A percentile compares a stretch with the other conserved stretches of the same genome.
phyloP scores from a whole-genome alignment of 345 rosid species.

The Linum usitatissimum region DNA sequence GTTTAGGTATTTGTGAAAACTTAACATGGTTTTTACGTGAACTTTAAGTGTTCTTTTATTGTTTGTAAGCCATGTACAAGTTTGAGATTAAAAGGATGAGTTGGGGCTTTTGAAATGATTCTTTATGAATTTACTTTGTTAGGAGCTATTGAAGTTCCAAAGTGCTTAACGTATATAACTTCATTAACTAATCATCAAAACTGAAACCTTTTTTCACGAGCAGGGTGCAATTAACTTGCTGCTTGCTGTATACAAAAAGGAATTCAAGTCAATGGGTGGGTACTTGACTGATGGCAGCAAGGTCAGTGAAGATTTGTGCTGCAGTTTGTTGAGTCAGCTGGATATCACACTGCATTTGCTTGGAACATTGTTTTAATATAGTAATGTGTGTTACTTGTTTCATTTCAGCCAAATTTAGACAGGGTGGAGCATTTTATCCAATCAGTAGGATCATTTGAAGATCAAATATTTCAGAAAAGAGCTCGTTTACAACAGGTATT shows the following conservation, averaged over 20 bases:
- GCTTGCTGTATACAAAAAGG: slow-evolving; percentile 77
- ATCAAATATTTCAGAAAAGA: slow-evolving; percentile 78
- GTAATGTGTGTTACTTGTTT: background rate
- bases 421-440: slow-evolving; percentile 82
- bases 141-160: background rate
- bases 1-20: background rate
- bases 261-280: slow-evolving; percentile 45
- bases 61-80: background rate
- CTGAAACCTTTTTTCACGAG: slow-evolving; percentile 3
- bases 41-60: background rate
- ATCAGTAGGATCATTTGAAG: slow-evolving; percentile 77
- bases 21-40: background rate
- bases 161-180: background rate
- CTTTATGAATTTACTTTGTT: background rate
- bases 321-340: background rate
- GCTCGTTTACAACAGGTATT: slow-evolving; percentile 58
- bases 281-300: slow-evolving; percentile 73
- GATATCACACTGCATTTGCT: slow-evolving; percentile 2
- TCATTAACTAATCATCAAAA: too few species aligned
- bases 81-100: background rate
- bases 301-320: slow-evolving; percentile 27
- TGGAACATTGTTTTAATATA: slow-evolving; percentile 12
- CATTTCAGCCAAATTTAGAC: slow-evolving; percentile 55
- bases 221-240: slow-evolving; percentile 94
- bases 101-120: background rate